phyloP scores from a whole-genome alignment of 2,329 filamentous ascomycete genomes.

The Apiospora phragmitis region DNA sequence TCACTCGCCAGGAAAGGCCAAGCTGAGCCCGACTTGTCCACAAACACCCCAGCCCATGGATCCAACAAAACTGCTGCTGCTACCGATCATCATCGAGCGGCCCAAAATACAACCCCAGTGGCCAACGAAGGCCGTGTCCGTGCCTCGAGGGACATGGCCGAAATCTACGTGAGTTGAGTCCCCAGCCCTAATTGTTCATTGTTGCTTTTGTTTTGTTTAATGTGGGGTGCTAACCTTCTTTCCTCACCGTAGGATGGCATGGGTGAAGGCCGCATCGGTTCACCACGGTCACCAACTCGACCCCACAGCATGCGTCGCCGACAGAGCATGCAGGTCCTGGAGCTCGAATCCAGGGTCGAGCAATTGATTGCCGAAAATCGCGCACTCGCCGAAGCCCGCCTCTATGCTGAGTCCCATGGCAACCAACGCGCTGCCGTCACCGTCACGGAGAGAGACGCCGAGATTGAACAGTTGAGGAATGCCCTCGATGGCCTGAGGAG shows the following conservation, averaged over 20 bases:
- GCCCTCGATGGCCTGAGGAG: slow-evolving; percentile 78
- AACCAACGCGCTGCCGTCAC: slow-evolving; percentile 67
- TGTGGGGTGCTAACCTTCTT: slow-evolving; percentile 16
- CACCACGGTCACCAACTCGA: slow-evolving; percentile 88
- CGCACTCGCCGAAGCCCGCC: slow-evolving; percentile 70
- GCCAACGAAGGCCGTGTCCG: slow-evolving; percentile 87
- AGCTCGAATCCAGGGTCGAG: slow-evolving; percentile 84
- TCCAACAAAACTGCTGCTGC: neutral
- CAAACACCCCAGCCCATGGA: slow-evolving; percentile 30
- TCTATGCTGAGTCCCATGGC: slow-evolving; percentile 66
- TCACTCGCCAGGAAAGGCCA: slow-evolving; percentile 13
- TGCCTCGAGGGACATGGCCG: slow-evolving; percentile 79
- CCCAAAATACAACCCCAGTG: slow-evolving; percentile 59
- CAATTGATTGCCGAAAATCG: slow-evolving; percentile 85
- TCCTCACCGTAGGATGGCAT: slow-evolving; percentile 73
- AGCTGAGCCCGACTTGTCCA: slow-evolving; percentile 35
- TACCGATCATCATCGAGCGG: slow-evolving; percentile 10
- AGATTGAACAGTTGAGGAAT: slow-evolving; percentile 80
- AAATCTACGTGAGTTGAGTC: slow-evolving; percentile 79
- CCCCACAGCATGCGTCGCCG: slow-evolving; percentile 95
- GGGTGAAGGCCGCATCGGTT: slow-evolving; percentile 83
- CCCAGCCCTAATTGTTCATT: slow-evolving; percentile 19
- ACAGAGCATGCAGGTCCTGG: slow-evolving; percentile 95
- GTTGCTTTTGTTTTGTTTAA: neutral
- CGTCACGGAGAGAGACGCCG: slow-evolving; percentile 78